phyloP scores from a whole-genome alignment of 495 filamentous ascomycete genomes.

The Pseudomonodictys pantanalensis region DNA sequence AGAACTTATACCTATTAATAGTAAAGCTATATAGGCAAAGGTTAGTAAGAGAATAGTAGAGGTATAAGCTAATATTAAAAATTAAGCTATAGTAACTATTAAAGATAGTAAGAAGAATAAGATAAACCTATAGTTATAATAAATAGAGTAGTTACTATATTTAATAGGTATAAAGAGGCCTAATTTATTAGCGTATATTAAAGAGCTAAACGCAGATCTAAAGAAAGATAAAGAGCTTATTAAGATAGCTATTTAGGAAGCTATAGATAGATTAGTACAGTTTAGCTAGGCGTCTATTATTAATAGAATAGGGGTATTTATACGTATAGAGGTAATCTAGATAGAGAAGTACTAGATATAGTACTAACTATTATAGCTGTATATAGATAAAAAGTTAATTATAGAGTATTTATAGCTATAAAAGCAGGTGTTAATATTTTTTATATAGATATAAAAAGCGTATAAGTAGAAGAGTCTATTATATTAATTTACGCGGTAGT shows the following conservation, averaged over 20 bases:
- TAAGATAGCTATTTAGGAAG: no score
- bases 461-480: constrained; percentile 14
- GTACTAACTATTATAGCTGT: background rate
- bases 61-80: background rate
- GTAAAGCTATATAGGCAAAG: background rate
- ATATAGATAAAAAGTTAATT: background rate
- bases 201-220: no score
- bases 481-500: constrained; percentile 14
- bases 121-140: background rate
- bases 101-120: no score
- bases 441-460: constrained; percentile 5
- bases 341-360: background rate
- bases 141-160: background rate
- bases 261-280: background rate
- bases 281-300: no score
- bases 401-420: background rate
- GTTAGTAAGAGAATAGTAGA: background rate
- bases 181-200: no score
- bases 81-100: no score
- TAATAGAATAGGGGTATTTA: no score
- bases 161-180: background rate
- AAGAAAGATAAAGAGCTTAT: no score
- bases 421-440: constrained; percentile 18
- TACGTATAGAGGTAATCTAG: no score
- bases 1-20: background rate